phyloP scores from a whole-genome alignment of 495 filamentous ascomycete genomes.

The Oidiodendron maius region DNA sequence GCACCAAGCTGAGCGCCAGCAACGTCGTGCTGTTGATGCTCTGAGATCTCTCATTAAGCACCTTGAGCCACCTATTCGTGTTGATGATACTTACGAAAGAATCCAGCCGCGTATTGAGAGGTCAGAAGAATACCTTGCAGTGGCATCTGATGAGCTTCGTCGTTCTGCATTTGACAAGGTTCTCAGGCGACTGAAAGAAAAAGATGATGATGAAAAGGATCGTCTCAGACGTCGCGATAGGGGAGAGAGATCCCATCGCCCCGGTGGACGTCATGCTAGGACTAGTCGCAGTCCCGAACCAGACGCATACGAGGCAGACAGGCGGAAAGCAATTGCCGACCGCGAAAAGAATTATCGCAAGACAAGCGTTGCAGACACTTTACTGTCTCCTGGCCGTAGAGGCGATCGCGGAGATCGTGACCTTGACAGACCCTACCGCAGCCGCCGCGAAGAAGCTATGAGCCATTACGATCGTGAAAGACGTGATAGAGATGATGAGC shows the following conservation, averaged over 20 bases:
- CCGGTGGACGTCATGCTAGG: constrained; percentile 47
- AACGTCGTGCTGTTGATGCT: constrained; percentile 77
- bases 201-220: constrained; percentile 84
- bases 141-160: constrained; percentile 77
- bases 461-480: constrained; percentile 37
- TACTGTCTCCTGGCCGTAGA: constrained; percentile 46
- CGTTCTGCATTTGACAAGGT: constrained; percentile 87
- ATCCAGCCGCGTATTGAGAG: constrained; percentile 72
- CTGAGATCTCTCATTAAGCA: constrained; percentile 86
- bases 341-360: constrained; percentile 85
- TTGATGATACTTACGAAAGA: constrained; percentile 79
- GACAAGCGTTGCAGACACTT: constrained; percentile 57
- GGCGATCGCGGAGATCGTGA: constrained; percentile 44
- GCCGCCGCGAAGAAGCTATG: constrained; percentile 29
- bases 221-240: constrained; percentile 56
- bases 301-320: constrained; percentile 84
- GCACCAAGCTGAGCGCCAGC: constrained; percentile 72
- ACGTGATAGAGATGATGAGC: constrained; percentile 43
- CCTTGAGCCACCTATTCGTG: constrained; percentile 75
- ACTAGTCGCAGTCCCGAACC: constrained; percentile 73
- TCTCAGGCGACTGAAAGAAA: constrained; percentile 82
- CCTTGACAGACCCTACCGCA: constrained; percentile 33
- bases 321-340: constrained; percentile 78
- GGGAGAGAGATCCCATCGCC: constrained; percentile 57
- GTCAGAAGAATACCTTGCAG: constrained; percentile 72